Evolutionary conservation across 345 rosid species (phyloP).

Genomic region (Moringa oleifera): DNA sequence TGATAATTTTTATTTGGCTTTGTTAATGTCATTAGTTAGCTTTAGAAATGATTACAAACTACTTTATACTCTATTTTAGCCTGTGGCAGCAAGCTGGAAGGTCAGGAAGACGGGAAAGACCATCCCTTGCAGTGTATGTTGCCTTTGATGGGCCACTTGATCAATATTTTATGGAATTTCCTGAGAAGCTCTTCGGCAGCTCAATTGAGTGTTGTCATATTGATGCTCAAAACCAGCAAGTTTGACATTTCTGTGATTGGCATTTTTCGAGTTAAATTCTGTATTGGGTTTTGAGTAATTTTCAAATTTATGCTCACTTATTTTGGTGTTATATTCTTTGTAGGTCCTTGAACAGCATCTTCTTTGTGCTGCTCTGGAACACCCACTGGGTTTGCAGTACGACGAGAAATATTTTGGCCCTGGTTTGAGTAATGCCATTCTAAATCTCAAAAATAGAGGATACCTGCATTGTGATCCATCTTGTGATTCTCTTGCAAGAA

Average conservation of each 20-base stretch:
- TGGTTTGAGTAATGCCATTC: constrained; percentile 44
- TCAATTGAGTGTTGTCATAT: constrained; percentile 84
- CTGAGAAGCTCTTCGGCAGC: constrained; percentile 69
- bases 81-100: constrained; percentile 98
- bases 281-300: constrained; percentile 11
- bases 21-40: neutral
- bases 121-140: constrained; percentile 85
- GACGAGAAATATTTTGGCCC: constrained; percentile 76
- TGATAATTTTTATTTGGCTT: constrained; percentile 12
- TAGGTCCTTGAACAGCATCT: constrained; percentile 91
- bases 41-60: neutral
- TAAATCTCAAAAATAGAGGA: constrained; percentile 56
- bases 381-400: constrained; percentile 63
- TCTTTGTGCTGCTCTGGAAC: constrained; percentile 81
- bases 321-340: constrained; percentile 18
- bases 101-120: constrained; percentile 85
- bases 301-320: constrained; percentile 12
- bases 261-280: constrained; percentile 9
- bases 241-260: constrained; percentile 20
- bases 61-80: constrained; percentile 36
- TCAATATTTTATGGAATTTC: constrained; percentile 87
- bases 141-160: constrained; percentile 85
- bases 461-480: constrained; percentile 47
- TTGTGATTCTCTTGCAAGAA: constrained; percentile 47
- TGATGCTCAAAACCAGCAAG: constrained; percentile 85